Conservation (phyloP, 768 basidiomycete genomes). For the Imleria badia region DNA sequence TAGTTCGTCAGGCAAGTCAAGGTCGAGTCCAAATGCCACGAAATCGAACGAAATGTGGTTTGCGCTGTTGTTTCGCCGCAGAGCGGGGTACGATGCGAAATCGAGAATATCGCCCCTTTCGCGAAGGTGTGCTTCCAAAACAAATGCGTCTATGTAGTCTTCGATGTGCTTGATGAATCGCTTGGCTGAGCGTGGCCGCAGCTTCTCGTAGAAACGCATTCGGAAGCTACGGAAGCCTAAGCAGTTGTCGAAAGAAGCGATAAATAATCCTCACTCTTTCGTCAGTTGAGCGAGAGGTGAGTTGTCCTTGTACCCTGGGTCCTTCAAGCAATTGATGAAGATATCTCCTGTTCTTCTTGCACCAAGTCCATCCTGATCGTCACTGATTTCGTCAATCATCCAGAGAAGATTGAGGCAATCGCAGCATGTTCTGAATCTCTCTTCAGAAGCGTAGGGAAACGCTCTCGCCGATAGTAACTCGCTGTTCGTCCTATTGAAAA, state of each 20-base stretch:
- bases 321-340: conserved; percentile 52
- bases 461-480: conserved; percentile 61
- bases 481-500: conserved; percentile 56
- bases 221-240: conserved; percentile 45
- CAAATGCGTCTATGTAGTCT: conserved; percentile 57
- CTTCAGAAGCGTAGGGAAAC: conserved; percentile 58
- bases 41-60: conserved; percentile 63
- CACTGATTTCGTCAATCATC: conserved; percentile 67
- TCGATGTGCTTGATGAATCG: conserved; percentile 55
- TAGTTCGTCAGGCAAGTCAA: conserved; percentile 63
- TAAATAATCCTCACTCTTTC: conserved; percentile 46
- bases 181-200: conserved; percentile 39
- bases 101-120: conserved; percentile 55
- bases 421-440: conserved; percentile 58
- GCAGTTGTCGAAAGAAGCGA: neutral
- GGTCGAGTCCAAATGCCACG: conserved; percentile 57
- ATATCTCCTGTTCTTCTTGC: conserved; percentile 53
- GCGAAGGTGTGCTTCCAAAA: conserved; percentile 60
- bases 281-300: conserved; percentile 60
- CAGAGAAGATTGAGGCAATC: conserved; percentile 64
- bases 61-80: conserved; percentile 71
- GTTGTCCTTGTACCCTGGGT: conserved; percentile 52
- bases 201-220: conserved; percentile 41
- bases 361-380: conserved; percentile 58
- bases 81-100: conserved; percentile 49